phyloP scores from a whole-genome alignment of 345 rosid genomes.

The Linum trigynum region DNA sequence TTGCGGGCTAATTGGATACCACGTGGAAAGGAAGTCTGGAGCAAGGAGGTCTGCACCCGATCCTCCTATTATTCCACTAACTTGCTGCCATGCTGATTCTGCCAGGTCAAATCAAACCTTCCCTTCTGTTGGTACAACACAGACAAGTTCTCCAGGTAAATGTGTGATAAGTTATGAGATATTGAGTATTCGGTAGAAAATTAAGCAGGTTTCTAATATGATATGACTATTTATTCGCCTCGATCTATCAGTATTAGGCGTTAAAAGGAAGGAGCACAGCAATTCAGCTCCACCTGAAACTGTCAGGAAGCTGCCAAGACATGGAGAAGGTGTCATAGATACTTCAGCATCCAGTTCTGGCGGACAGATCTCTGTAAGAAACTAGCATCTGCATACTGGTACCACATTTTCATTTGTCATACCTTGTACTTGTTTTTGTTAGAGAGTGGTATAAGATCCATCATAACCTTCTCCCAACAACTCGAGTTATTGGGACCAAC shows the following conservation, averaged over 20 bases:
- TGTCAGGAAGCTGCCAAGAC: background rate
- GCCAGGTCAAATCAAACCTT: conserved; percentile 18
- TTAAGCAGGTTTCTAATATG: background rate
- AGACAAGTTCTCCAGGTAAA: conserved; percentile 15
- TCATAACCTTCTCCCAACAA: too few relatives aligned
- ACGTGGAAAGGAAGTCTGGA: conserved; percentile 34
- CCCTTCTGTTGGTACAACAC: conserved; percentile 16
- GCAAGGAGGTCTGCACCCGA: conserved; percentile 16
- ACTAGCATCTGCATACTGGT: background rate
- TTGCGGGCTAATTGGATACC: conserved; percentile 81
- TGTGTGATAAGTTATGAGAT: background rate
- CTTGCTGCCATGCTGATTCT: too few relatives aligned
- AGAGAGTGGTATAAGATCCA: too few relatives aligned
- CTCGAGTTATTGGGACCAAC: too few relatives aligned
- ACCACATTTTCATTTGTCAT: background rate
- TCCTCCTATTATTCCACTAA: conserved; percentile 2
- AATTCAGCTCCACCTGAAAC: background rate
- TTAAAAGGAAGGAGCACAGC: background rate
- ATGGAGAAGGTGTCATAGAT: background rate
- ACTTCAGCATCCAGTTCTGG: too few relatives aligned
- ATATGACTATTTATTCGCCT: background rate
- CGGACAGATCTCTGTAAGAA: background rate
- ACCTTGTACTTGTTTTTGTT: too few relatives aligned
- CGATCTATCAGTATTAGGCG: background rate
- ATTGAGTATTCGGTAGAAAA: background rate